These are phyloP conservation scores for Fusarium clavum DNA, from an alignment of 2,329 filamentous ascomycete genomes.

Conservation along the genomic window DNA sequence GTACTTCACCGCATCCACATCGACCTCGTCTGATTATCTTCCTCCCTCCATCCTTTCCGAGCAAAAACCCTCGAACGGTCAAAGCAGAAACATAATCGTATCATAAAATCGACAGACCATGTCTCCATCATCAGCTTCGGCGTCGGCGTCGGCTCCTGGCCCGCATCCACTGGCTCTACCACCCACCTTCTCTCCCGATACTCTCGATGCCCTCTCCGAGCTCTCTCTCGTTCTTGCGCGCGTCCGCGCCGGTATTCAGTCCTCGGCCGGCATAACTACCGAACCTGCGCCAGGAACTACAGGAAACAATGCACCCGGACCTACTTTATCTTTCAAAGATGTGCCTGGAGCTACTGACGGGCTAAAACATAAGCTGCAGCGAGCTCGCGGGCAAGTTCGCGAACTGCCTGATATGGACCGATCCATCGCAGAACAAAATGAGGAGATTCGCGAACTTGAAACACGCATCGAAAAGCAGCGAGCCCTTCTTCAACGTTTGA, in stretches of 20 bases:
- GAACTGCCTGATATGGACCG: constrained; percentile 77
- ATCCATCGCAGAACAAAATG: constrained; percentile 74
- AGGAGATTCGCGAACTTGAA: constrained; percentile 76
- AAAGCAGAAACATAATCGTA: constrained; percentile 16
- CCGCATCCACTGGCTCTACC: constrained; percentile 64
- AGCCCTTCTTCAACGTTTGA: constrained; percentile 65
- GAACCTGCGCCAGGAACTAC: constrained; percentile 54
- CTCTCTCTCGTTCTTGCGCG: constrained; percentile 82
- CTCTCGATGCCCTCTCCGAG: constrained; percentile 86
- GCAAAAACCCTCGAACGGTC: constrained; percentile 23
- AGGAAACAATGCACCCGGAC: constrained; percentile 50
- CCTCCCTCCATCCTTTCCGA: constrained; percentile 1
- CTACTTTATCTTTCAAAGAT: constrained; percentile 72
- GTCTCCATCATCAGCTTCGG: constrained; percentile 46
- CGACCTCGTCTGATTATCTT: constrained; percentile 31
- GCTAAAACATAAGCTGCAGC: constrained; percentile 85
- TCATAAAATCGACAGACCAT: constrained; percentile 33
- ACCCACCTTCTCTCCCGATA: constrained; percentile 78
- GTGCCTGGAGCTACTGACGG: constrained; percentile 81
- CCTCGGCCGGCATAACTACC: constrained; percentile 54
- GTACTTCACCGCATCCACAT: constrained; percentile 30
- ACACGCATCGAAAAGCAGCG: constrained; percentile 71
- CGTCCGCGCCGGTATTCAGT: constrained; percentile 67
- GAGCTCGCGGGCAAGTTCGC: constrained; percentile 75
- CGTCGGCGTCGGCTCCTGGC: constrained; percentile 32